Percentiles rank a stretch among this genome's conserved stretches.
Evolutionary conservation across 176 grass and related monocot species (phyloP).

Genomic region (Oryza nivara): DNA sequence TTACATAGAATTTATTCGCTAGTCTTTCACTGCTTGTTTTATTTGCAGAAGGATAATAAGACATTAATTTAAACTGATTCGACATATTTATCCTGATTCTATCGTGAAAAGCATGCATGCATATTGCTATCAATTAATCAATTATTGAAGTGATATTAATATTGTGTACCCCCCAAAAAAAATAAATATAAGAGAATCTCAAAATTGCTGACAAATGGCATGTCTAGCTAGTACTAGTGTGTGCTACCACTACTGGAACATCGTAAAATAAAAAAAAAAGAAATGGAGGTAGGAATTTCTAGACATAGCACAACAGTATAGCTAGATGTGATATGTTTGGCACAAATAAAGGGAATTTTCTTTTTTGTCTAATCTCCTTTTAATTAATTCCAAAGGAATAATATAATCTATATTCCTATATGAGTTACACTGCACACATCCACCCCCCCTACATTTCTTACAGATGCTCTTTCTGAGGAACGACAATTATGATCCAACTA

Average conservation of each 20-base stretch:
- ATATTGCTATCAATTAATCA: not conserved
- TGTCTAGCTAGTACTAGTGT: not conserved
- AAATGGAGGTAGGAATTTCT: constrained; percentile 2
- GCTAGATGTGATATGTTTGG: constrained; percentile 9
- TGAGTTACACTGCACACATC: no score
- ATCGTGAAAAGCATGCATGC: constrained; percentile 33
- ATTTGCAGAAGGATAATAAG: not conserved
- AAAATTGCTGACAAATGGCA: not conserved
- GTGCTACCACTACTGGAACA: not conserved
- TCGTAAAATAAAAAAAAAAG: not conserved
- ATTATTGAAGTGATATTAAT: not conserved
- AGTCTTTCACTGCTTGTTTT: constrained; percentile 7
- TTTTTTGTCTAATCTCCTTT: not conserved
- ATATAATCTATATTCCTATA: no score
- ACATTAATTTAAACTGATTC: constrained; percentile 14
- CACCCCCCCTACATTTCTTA: no score
- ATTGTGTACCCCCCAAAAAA: not conserved
- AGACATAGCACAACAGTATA: not conserved
- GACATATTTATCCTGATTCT: constrained; percentile 33
- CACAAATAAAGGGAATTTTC: not conserved
- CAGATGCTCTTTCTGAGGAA: no score
- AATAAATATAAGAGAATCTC: not conserved
- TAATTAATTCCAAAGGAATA: not conserved
- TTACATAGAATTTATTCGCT: constrained; percentile 39
- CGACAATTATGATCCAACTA: no score